These are phyloP conservation scores for Saccharomycopsis sp. DNA, from an alignment of 805 yeast genomes.

Conservation along the genomic window DNA sequence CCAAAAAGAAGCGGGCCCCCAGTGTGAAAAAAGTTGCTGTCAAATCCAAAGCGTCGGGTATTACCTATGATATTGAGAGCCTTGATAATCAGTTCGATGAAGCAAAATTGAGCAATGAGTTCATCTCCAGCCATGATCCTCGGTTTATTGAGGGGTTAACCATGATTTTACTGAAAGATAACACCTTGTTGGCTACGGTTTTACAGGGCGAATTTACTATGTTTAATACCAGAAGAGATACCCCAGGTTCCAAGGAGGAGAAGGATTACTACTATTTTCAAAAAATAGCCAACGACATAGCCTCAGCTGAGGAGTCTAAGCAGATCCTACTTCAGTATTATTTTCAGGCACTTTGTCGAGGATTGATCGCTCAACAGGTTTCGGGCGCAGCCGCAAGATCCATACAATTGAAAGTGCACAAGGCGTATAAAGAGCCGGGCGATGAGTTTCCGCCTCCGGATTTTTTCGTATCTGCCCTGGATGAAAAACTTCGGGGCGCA, in stretches of 20 bases:
- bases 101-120: slow-evolving; percentile 25
- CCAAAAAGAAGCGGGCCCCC: background rate
- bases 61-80: background rate
- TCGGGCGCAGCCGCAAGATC: slow-evolving; percentile 76
- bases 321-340: slow-evolving; percentile 27
- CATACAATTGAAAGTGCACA: slow-evolving; percentile 44
- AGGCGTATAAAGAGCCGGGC: slow-evolving; percentile 28
- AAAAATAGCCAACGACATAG: background rate
- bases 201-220: slow-evolving; percentile 26
- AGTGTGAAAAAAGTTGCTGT: background rate
- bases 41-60: background rate
- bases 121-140: slow-evolving; percentile 26
- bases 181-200: slow-evolving; percentile 30
- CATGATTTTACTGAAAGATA: slow-evolving; percentile 32
- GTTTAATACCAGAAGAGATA: slow-evolving; percentile 25
- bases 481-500: slow-evolving; percentile 47
- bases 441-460: slow-evolving; percentile 46
- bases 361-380: slow-evolving; percentile 66
- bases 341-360: slow-evolving; percentile 37
- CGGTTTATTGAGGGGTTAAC: slow-evolving; percentile 32
- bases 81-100: background rate
- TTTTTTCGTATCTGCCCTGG: slow-evolving; percentile 34
- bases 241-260: slow-evolving; percentile 5
- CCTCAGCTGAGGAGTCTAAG: background rate
- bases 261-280: background rate